A percentile compares a stretch with the other conserved stretches of the same genome.
Conservation (phyloP, 2,329 filamentous ascomycete species). For the Macrophomina phaseolina region DNA sequence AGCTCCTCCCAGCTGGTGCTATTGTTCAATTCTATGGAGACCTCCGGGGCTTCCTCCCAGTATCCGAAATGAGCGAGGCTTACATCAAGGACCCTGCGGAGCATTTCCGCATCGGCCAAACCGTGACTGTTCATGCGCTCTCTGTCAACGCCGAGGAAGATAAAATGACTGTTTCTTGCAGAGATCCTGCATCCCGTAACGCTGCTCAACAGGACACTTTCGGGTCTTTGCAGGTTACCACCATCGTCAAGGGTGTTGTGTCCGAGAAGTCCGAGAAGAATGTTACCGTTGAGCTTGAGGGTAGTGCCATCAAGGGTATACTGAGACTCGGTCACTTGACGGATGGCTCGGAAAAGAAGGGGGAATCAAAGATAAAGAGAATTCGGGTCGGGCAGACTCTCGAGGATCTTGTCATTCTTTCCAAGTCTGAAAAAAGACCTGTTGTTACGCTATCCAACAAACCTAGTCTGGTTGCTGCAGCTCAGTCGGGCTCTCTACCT, state of each 20-base stretch:
- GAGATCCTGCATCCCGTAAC: conserved; percentile 80
- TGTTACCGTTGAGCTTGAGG: conserved; percentile 72
- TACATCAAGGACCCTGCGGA: conserved; percentile 88
- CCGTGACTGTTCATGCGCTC: conserved; percentile 87
- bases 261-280: conserved; percentile 52
- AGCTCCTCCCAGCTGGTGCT: conserved; percentile 77
- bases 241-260: conserved; percentile 75
- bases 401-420: conserved; percentile 81
- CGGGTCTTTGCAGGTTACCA: conserved; percentile 73
- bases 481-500: conserved; percentile 74
- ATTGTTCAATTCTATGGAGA: conserved; percentile 90
- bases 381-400: conserved; percentile 85
- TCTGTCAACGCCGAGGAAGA: conserved; percentile 74
- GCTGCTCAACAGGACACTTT: conserved; percentile 76
- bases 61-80: conserved; percentile 97
- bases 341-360: conserved; percentile 83
- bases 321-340: conserved; percentile 80
- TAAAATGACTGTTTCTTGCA: conserved; percentile 88
- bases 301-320: conserved; percentile 75
- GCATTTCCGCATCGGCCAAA: conserved; percentile 89
- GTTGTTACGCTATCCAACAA: conserved; percentile 82
- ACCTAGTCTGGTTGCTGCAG: conserved; percentile 77
- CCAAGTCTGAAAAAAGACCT: conserved; percentile 79
- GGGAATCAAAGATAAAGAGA: conserved; percentile 75
- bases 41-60: conserved; percentile 84